Conservation (phyloP, 2,329 filamentous ascomycete genomes). For the Thelonectria olida region DNA sequence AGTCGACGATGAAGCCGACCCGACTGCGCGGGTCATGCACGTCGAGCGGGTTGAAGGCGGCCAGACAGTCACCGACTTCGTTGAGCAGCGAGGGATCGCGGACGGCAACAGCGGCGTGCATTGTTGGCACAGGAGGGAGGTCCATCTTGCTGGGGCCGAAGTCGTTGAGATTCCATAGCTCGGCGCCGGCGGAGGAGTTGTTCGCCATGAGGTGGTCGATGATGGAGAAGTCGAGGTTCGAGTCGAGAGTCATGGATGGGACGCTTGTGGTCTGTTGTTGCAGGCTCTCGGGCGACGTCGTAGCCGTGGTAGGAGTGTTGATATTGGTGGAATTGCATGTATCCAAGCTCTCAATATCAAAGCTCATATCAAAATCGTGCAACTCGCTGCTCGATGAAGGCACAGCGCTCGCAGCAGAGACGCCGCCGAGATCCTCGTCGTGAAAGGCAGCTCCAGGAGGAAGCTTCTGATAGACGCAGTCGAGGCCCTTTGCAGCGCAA, state of each 20-base stretch:
- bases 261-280: conserved; percentile 24
- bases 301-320: conserved; percentile 35
- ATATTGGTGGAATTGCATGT: conserved; percentile 38
- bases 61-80: conserved; percentile 30
- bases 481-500: conserved; percentile 52
- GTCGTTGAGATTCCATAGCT: conserved; percentile 41
- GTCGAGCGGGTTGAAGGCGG: conserved; percentile 42
- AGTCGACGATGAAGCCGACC: conserved; percentile 47
- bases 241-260: conserved; percentile 37
- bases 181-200: conserved; percentile 30
- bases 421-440: conserved; percentile 31
- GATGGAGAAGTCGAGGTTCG: conserved; percentile 47
- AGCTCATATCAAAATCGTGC: conserved; percentile 49
- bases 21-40: conserved; percentile 49
- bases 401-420: background rate
- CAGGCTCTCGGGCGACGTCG: conserved; percentile 43
- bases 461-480: conserved; percentile 53
- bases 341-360: conserved; percentile 45
- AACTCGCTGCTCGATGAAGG: conserved; percentile 28
- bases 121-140: conserved; percentile 41
- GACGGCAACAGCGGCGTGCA: conserved; percentile 35
- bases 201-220: conserved; percentile 46
- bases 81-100: conserved; percentile 44
- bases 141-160: conserved; percentile 42
- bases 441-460: conserved; percentile 38